Base-by-base conservation (phyloP, 805 yeast genomes). In the Nakazawaea molendinolei region DNA sequence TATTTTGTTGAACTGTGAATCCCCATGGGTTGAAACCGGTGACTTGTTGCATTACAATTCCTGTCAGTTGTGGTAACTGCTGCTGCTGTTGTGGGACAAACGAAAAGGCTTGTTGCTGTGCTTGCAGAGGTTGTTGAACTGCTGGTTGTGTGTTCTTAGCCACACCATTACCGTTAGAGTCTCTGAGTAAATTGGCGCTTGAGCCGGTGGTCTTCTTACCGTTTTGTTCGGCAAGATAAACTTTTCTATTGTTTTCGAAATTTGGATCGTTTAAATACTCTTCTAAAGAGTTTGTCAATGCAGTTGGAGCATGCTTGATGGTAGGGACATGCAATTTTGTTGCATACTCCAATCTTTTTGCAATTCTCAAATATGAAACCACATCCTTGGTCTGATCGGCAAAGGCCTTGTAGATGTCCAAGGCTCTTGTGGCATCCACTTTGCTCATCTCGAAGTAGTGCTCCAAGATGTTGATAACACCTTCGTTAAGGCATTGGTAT, bases 231-330 rank as follows among this genome's bases (percentile, higher is more conserved):
- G 76, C 76, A 43, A 86, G 58, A 50, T 83, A 86, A 51, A 84
- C 94, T 41, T 77, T 64, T 55, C 94, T 73, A 53, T 85, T 86
- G 7, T 63, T 60, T 47, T 86, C 95, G 58, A 86, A 86, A 47
- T 80, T 79, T 7, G 89, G 86, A 52, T 90, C 97, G 45, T 79
- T 72, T 46, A 92, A 63, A 56, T 90, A 94, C 48, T 89, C 96
- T 53, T 86, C 92, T 43, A 92, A 71, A 10, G 94, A 79, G 23
- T 78, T 71, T 3, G 95, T 83, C 44, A 92, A 68, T 18, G 95
- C 92, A 2, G 97, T 89, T 16, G 97, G 97, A 2, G 97, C 97
- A 60, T 92, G 98, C 54, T 86, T 86, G 43, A 92, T 89, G 10
- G 95, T 89, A 24, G 98, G 98, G 23, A 92, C 95, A 50, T 81